Evolutionary conservation across 192 early-diverging fungal species (phyloP), one percentile per base, ranked within the genome.

Genomic region (Entophlyctis luteolus): DNA sequence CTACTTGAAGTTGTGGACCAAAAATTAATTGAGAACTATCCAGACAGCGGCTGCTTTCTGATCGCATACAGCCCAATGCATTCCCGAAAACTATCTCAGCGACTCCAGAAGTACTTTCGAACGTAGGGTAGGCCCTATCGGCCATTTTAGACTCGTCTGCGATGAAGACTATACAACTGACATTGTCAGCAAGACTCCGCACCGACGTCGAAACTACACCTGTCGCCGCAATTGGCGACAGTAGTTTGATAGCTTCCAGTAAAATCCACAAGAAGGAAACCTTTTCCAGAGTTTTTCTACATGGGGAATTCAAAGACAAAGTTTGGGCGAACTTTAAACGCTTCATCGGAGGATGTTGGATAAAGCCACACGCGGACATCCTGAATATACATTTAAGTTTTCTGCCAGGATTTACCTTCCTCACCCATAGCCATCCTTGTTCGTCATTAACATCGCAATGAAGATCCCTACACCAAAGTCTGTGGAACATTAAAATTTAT

Each of bases 21-120:
- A 67, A 55, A 4, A 57, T 38, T 3, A 67, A 55, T 27, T 39
- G 29, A 5, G 53, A 57, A 20, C 65, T 54, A 16, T 53, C 53
- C 8, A 8, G 14, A 39, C 65, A 67, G 20, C 20, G 22, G 22
- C 28, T 22, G 4, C 58, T 14, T 28, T 67, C 65, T 23, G 65
- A 57, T 10, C 65, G 52, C 65, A 67, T 67, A 55, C 65, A 67
- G 1, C 65, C 65, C 4, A 67, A 39, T 18, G 65, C 65, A n/a
- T 34, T 35, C 10, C 65, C 65, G 23, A 55, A 67, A 20, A 67
- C 2, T 39, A 67, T 36, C 35, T 67, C 65, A 1, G 65, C 65
- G 12, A 42, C 54, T 36, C 65, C 65, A 22, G 53, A 22, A 20
- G 53, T 33, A 38, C 65, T 67, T 42, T 54, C 48, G 5, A 67